Percentiles rank a stretch among this genome's conserved stretches.
phyloP scores from a whole-genome alignment of 1,139 yeast genomes.

The Pichia sp. region DNA sequence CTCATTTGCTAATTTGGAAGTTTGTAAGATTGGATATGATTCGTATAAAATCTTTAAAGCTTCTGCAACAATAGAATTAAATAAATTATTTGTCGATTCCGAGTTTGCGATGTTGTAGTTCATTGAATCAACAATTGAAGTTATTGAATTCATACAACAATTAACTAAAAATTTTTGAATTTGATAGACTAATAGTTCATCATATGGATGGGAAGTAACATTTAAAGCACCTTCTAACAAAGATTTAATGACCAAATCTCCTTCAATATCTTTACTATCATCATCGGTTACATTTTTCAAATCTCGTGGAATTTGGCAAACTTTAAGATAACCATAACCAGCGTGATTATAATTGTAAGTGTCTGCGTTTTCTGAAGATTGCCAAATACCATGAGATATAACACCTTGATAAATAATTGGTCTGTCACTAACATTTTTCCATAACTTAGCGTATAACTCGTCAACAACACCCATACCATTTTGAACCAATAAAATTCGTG shows the following conservation, averaged over 20 bases:
- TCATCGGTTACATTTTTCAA: constrained; percentile 8
- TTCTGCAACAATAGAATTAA: constrained; percentile 42
- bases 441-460: constrained; percentile 43
- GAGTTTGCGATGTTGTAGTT: constrained; percentile 62
- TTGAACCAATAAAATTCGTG: constrained; percentile 64
- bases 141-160: constrained; percentile 68
- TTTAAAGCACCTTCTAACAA: constrained; percentile 15
- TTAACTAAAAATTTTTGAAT: constrained; percentile 70
- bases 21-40: constrained; percentile 31
- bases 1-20: constrained; percentile 14
- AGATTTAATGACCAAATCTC: constrained; percentile 17
- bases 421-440: constrained; percentile 40
- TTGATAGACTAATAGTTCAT: constrained; percentile 57
- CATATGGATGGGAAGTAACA: constrained; percentile 28
- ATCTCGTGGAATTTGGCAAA: constrained; percentile 40
- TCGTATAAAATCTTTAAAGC: constrained; percentile 36
- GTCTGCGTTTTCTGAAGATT: constrained; percentile 27
- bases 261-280: constrained; percentile 9
- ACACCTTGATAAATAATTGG: constrained; percentile 71
- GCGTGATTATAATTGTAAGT: constrained; percentile 56
- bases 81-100: constrained; percentile 30
- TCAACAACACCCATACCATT: constrained; percentile 67
- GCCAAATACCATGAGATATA: constrained; percentile 72
- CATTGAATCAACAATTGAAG: constrained; percentile 59
- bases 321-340: constrained; percentile 54